Evolutionary conservation across 1,284 basidiomycete species (phyloP).

Genomic region (Ceratobasidium sp.): DNA sequence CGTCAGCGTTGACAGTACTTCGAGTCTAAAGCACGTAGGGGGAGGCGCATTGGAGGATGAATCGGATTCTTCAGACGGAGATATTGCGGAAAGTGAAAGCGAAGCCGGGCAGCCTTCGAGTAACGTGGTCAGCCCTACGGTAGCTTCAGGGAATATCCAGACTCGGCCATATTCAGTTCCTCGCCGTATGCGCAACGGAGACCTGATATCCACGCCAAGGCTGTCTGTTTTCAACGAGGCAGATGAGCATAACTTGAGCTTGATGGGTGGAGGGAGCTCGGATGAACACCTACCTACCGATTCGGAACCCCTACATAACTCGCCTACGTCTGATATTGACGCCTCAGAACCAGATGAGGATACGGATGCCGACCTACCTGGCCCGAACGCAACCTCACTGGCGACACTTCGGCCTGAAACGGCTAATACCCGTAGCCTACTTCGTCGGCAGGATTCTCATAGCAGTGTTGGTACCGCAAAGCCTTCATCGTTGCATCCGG

Average conservation of each 20-base stretch:
- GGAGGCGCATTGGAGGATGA: conserved; percentile 76
- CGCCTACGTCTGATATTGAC: conserved; percentile 25
- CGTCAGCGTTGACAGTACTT: conserved; percentile 33
- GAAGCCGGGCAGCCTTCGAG: conserved; percentile 2
- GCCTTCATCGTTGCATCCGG: conserved; percentile 22
- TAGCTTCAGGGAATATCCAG: conserved; percentile 10
- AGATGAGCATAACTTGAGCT: conserved; percentile 27
- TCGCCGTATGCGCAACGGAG: conserved; percentile 18
- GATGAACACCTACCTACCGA: conserved; percentile 37
- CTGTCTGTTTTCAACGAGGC: conserved; percentile 25
- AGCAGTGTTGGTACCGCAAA: conserved; percentile 70
- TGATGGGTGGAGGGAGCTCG: conserved; percentile 38
- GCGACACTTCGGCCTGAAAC: conserved; percentile 14
- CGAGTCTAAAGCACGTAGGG: conserved; percentile 62
- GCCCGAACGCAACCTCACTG: conserved; percentile 6
- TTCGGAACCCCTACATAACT: conserved; percentile 31
- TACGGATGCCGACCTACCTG: not conserved
- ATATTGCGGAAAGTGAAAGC: conserved; percentile 47
- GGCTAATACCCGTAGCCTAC: not conserved
- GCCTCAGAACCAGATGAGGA: conserved; percentile 26
- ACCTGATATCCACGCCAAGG: not conserved
- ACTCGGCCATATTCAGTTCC: conserved; percentile 8
- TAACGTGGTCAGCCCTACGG: not conserved
- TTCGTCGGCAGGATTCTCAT: conserved; percentile 59
- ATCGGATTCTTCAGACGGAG: conserved; percentile 62